phyloP scores from a whole-genome alignment of 179 eudicot genomes.

The Silene noctiflora region DNA sequence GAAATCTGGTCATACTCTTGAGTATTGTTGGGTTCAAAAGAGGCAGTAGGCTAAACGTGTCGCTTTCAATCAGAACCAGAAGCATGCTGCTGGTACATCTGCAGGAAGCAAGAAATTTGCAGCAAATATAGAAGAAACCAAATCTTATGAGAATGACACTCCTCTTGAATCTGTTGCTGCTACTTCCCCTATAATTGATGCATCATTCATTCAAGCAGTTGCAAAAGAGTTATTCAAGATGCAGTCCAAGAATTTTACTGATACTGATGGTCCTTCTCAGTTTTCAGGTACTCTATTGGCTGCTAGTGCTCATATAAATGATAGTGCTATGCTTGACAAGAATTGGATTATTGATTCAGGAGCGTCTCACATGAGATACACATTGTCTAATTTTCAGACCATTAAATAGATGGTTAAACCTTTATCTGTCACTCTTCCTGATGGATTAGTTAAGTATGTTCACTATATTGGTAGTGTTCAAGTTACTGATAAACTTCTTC shows the following conservation, averaged over 20 bases:
- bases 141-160: neutral
- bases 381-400: neutral
- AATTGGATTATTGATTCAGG: conserved; percentile 6
- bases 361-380: neutral
- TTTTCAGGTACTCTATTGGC: neutral
- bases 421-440: neutral
- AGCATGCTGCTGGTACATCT: neutral
- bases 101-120: neutral
- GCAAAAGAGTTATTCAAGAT: neutral
- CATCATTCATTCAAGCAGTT: neutral
- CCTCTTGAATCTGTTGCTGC: neutral
- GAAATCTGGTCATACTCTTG: neutral
- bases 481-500: neutral
- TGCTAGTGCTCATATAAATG: neutral
- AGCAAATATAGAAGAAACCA: neutral
- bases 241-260: neutral
- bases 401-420: neutral
- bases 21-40: neutral
- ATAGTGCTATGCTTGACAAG: neutral
- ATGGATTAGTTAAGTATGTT: neutral
- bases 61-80: neutral
- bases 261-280: neutral
- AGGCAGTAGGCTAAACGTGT: too few species aligned
- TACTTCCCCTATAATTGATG: neutral
- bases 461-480: neutral